Base-by-base conservation (phyloP, 768 basidiomycete species). In the Leccinum incarnatum region DNA sequence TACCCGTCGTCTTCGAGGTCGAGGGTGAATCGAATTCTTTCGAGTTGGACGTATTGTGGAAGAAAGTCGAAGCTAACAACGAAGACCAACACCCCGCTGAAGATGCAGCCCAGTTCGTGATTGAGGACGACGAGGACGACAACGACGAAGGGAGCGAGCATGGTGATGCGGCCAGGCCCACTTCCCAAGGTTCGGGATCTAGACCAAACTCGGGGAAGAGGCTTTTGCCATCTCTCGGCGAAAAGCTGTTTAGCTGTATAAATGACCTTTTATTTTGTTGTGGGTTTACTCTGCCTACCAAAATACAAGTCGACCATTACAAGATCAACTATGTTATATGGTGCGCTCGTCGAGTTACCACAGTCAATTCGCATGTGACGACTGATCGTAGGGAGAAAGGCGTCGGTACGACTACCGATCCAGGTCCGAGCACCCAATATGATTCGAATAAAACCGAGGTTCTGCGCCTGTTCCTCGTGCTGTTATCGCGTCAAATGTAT, bases 201-300 rank as follows among this genome's bases (percentile, higher is more conserved):
- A 67, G 68, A 58, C 59, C 71, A 32, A 78, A 75, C 53, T 61
- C 67, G 53, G 78, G 74, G 67, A 83, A 80, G 67, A 75, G 74
- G 11, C 70, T 85, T 14, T 70, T 85, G 30, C 93, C 91, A n/a
- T 89, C 90, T 17, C 74, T 96, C 4, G 90, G 86, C 1, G 93
- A 95, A 67, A 81, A 83, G 61, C 76, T 98, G 21, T 89, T 96
- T 63, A 83, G 80, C 65, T 86, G 87, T 58, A 77, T 93, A 10
- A 83, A 93, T 57, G 95, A 98, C 69, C 78, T 98, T 11, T 70
- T 97, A 40, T 98, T 96, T 72, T 94, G 93, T 69, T 95, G 93
- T 65, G 94, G 93, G 12, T 97, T 98, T 66, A 96, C 95, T 0
- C 76, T 98, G 9, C 92, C 96, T 9, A 81, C 81, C 29, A 84